phyloP scores from a whole-genome alignment of 768 basidiomycete genomes.

The Sporobolomyces phaffii region DNA sequence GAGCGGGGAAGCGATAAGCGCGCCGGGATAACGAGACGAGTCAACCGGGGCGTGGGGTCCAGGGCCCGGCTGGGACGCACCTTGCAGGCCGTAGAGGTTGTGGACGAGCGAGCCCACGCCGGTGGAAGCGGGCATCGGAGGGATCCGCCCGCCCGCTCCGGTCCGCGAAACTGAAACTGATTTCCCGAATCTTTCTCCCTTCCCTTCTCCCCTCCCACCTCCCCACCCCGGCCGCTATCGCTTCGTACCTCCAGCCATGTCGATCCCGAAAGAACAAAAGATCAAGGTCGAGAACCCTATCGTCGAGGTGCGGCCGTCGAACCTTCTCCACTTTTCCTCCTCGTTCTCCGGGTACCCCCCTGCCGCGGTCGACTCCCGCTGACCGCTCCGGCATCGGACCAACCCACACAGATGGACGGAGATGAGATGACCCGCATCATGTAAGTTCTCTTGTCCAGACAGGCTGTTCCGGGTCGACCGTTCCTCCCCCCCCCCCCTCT shows the following conservation, averaged over 20 bases:
- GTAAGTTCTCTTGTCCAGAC: constrained; percentile 98
- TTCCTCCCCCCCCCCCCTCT: neutral
- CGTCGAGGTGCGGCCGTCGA: constrained; percentile 38
- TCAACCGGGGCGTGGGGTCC: too few relatives aligned
- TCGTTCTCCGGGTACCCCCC: neutral
- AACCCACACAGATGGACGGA: constrained; percentile 39
- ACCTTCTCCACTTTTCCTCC: neutral
- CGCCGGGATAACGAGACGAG: neutral
- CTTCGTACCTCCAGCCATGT: constrained; percentile 7
- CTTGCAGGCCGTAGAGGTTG: neutral
- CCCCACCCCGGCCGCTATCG: neutral
- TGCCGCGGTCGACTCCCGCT: neutral
- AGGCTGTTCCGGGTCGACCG: too few relatives aligned
- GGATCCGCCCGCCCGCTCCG: neutral
- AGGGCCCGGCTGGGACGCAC: too few relatives aligned
- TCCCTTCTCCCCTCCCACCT: neutral
- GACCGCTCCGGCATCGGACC: neutral
- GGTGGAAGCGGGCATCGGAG: too few relatives aligned
- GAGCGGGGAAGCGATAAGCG: neutral
- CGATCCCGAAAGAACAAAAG: constrained; percentile 18
- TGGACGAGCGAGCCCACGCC: neutral
- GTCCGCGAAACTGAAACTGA: too few relatives aligned
- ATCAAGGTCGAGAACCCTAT: constrained; percentile 43
- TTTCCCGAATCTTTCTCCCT: neutral
- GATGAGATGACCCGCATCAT: constrained; percentile 97